Percentiles rank a stretch among this genome's conserved stretches.
These are phyloP conservation scores for Boletus rubescentipes DNA, from an alignment of 768 basidiomycete genomes.

Conservation along the genomic window DNA sequence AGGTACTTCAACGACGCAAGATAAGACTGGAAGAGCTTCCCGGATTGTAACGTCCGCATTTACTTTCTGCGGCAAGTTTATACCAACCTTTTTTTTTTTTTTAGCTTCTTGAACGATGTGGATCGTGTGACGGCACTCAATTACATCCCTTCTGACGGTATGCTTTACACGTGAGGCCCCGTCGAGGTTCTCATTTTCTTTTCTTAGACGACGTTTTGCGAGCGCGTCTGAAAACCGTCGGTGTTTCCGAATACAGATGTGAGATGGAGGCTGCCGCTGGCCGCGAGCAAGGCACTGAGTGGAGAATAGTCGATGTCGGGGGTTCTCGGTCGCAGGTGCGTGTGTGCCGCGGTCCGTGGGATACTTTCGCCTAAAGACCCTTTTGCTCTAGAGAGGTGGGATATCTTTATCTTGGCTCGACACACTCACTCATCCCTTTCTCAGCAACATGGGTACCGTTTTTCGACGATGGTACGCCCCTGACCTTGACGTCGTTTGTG, in stretches of 20 bases:
- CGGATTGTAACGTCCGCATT: constrained; percentile 41
- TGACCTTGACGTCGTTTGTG: background rate
- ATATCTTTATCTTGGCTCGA: constrained; percentile 4
- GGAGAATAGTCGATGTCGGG: constrained; percentile 56
- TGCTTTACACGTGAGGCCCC: background rate
- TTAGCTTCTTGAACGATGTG: constrained; percentile 51
- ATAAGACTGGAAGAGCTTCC: constrained; percentile 50
- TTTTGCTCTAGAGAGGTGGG: constrained; percentile 35
- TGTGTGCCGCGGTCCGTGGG: constrained; percentile 14
- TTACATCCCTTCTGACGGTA: constrained; percentile 50
- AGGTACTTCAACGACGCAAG: constrained; percentile 43
- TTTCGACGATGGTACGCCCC: constrained; percentile 47
- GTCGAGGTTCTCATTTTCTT: constrained; percentile 8
- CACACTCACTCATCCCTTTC: constrained; percentile 10
- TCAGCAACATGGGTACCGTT: constrained; percentile 54
- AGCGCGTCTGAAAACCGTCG: constrained; percentile 61
- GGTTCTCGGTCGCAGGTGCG: constrained; percentile 53
- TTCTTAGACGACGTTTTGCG: constrained; percentile 48
- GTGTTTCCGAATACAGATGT: constrained; percentile 80
- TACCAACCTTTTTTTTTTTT: background rate
- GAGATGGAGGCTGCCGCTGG: constrained; percentile 67
- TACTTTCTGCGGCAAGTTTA: background rate
- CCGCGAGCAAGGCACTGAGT: constrained; percentile 50
- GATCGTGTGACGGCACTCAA: constrained; percentile 44
- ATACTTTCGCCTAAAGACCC: constrained; percentile 2